Base-by-base conservation (phyloP, 495 filamentous ascomycete species). In the Xylaria palmicola region DNA sequence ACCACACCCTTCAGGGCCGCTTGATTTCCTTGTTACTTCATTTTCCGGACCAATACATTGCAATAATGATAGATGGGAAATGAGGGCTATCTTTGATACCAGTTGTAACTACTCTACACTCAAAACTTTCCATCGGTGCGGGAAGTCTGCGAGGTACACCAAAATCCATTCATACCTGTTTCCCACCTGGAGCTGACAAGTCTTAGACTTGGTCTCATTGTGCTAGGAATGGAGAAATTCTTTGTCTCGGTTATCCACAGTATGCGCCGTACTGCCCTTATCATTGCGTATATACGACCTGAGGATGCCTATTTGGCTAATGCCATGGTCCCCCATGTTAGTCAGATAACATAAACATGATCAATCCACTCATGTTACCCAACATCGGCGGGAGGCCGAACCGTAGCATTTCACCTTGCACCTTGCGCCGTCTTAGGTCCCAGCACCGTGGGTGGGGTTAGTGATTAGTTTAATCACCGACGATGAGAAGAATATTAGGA, bases 51-150 rank as follows among this genome's bases (percentile, higher is more conserved):
- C 37, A 32, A 44, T 56, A 44, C 39, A 56, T n/a, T 22, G 52
- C n/a, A 17, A 56, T 44, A 26, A 34, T 41, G 32, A 56, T 56
- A 56, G 53, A 56, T 32, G 39, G 39, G 53, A 44, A 56, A 27
- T 27, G 37, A 44, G 44, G 20, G 4, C n/a, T n/a, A 22, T n/a
- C 27, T 49, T n/a, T 12, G 24, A 49, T 49, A 47, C 20, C 7
- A 22, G 17, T 6, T 47, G 20, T 22, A 47, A 22, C n/a, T n/a
- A n/a, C n/a, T n/a, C n/a, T n/a, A n/a, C n/a, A n/a, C n/a, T n/a
- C n/a, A n/a, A n/a, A n/a, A n/a, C n/a, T n/a, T n/a, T n/a, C n/a
- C n/a, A n/a, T n/a, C n/a, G n/a, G n/a, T n/a, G n/a, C n/a, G n/a
- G n/a, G n/a, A n/a, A n/a, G n/a, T n/a, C n/a, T n/a, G n/a, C n/a